Percentiles rank a stretch among this genome's conserved stretches.
These are phyloP conservation scores for Paraconiothyrium sp. DNA, from an alignment of 2,329 filamentous ascomycete genomes.

Conservation along the genomic window DNA sequence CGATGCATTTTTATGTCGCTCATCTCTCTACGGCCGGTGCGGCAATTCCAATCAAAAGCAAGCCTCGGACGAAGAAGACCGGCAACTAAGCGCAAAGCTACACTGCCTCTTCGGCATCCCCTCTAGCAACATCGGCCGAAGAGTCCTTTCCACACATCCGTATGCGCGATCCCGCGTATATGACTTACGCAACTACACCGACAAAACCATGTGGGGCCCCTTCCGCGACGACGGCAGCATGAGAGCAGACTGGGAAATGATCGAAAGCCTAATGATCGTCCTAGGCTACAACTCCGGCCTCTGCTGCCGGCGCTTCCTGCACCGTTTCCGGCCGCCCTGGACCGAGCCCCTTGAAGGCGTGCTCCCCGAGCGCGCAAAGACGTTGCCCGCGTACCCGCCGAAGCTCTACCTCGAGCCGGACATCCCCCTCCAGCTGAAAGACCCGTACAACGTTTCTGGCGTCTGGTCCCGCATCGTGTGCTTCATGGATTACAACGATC, in stretches of 20 bases:
- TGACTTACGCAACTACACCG: conserved; percentile 74
- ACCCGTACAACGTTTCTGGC: background rate
- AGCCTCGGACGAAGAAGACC: conserved; percentile 54
- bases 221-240: conserved; percentile 71
- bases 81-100: conserved; percentile 74
- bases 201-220: conserved; percentile 73
- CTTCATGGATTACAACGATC: conserved; percentile 71
- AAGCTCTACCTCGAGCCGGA: conserved; percentile 23
- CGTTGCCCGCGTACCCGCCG: background rate
- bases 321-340: conserved; percentile 43
- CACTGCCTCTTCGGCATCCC: conserved; percentile 75
- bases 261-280: conserved; percentile 77
- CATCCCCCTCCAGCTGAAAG: background rate
- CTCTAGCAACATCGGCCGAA: conserved; percentile 48
- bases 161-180: conserved; percentile 77
- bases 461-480: background rate
- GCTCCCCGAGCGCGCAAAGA: background rate
- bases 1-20: conserved; percentile 68
- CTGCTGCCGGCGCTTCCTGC: conserved; percentile 35
- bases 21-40: conserved; percentile 59
- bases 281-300: conserved; percentile 66
- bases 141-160: conserved; percentile 59
- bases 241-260: conserved; percentile 79
- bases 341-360: conserved; percentile 39
- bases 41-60: conserved; percentile 41